A percentile compares a stretch with the other conserved stretches of the same genome.
These are phyloP conservation scores for Eutrema heterophyllum DNA, from an alignment of 345 rosid genomes.

Conservation along the genomic window DNA sequence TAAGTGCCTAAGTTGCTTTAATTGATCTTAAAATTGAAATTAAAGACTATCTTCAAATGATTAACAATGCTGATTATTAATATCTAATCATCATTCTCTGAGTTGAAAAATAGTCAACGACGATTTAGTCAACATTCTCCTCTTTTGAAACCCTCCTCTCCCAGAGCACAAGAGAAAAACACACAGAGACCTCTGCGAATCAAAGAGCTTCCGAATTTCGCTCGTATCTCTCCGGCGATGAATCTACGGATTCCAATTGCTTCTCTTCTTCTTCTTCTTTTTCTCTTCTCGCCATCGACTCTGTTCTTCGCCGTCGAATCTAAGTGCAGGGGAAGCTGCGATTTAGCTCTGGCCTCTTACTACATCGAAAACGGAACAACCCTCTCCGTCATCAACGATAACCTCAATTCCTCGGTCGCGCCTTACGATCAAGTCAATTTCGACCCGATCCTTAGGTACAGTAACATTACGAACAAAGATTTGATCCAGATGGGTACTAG, in stretches of 20 bases:
- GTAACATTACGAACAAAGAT: slow-evolving; percentile 36
- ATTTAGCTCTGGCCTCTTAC: slow-evolving; percentile 40
- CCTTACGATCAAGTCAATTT: slow-evolving; percentile 6
- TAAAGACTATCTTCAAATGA: not conserved
- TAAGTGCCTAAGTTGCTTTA: not conserved
- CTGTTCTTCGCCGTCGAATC: slow-evolving; percentile 35
- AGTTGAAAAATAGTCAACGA: slow-evolving; percentile 23
- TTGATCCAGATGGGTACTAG: slow-evolving; percentile 22
- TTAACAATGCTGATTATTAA: not conserved
- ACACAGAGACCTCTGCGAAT: not conserved
- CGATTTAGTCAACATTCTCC: slow-evolving; percentile 8
- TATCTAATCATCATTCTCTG: not conserved
- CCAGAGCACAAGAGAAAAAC: not conserved
- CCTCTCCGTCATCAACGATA: slow-evolving; percentile 42
- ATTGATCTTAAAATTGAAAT: not conserved
- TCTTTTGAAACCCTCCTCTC: not conserved
- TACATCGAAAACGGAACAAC: slow-evolving; percentile 36
- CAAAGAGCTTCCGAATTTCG: not conserved
- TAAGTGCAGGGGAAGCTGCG: slow-evolving; percentile 34
- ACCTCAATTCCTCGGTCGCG: slow-evolving; percentile 24
- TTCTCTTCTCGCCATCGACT: not conserved
- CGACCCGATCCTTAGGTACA: slow-evolving; percentile 32
- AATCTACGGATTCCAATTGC: not conserved
- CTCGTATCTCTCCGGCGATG: slow-evolving; percentile 1
- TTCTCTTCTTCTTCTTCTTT: not conserved